Evolutionary conservation across 2,329 filamentous ascomycete species (phyloP).

Genomic region (Pseudocercospora crystallina): DNA sequence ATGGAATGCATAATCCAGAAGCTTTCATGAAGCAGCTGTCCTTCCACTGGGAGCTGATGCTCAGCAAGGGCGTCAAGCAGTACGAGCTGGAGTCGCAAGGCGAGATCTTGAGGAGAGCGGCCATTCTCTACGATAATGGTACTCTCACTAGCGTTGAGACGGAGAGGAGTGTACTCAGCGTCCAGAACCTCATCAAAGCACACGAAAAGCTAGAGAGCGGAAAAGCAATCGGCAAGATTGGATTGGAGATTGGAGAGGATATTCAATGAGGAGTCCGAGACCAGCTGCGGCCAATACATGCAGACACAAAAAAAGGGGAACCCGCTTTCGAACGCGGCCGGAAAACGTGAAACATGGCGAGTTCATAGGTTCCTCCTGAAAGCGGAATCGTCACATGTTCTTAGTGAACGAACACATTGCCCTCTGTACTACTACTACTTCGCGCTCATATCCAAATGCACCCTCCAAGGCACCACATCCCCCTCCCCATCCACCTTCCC

Average conservation of each 20-base stretch:
- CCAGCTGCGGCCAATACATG: too few species aligned
- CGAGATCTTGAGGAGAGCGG: conserved; percentile 11
- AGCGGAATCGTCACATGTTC: too few species aligned
- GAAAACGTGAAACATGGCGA: too few species aligned
- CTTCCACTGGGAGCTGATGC: conserved; percentile 19
- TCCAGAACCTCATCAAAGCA: conserved; percentile 13
- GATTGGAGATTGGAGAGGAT: conserved; percentile 12
- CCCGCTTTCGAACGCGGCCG: too few species aligned
- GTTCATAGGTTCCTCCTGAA: too few species aligned
- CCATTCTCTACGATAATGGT: conserved; percentile 11
- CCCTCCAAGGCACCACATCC: too few species aligned
- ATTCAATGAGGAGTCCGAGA: conserved; percentile 6
- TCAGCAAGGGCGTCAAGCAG: conserved; percentile 14
- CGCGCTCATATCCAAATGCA: too few species aligned
- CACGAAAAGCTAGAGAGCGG: conserved; percentile 20
- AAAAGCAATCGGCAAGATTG: conserved; percentile 17
- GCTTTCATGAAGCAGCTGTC: conserved; percentile 15
- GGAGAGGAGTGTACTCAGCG: conserved; percentile 12
- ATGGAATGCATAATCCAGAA: conserved; percentile 12
- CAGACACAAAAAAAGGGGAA: too few species aligned
- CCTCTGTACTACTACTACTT: too few species aligned
- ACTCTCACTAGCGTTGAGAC: conserved; percentile 3
- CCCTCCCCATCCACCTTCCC: too few species aligned
- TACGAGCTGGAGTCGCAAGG: conserved; percentile 21
- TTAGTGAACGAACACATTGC: too few species aligned